Evolutionary conservation across 352 stramenopile genomes (phyloP).

Genomic region (Phytophthora cactorum): DNA sequence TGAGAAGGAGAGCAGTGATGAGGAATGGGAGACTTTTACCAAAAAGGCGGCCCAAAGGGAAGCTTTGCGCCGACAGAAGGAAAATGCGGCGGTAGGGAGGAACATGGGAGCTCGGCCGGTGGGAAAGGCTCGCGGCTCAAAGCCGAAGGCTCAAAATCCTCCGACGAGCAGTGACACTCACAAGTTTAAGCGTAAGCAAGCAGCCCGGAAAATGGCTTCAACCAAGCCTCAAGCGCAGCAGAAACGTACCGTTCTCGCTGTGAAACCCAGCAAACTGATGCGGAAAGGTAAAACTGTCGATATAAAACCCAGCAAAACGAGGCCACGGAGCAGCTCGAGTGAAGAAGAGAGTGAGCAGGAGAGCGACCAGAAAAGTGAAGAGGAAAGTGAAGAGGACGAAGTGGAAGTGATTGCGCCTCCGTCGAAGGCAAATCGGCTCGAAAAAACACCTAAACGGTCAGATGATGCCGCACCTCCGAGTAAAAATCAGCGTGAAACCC

Average conservation of each 20-base stretch:
- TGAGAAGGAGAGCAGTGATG: constrained; percentile 22
- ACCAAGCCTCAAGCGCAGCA: neutral
- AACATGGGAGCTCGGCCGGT: neutral
- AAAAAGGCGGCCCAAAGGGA: constrained; percentile 24
- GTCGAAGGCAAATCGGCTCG: constrained; percentile 2
- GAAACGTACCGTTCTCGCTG: neutral
- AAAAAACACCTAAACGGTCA: constrained; percentile 7
- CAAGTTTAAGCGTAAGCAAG: constrained; percentile 3
- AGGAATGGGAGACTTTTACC: constrained; percentile 25
- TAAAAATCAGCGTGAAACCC: constrained; percentile 7
- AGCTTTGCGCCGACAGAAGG: constrained; percentile 12
- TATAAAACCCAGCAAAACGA: neutral
- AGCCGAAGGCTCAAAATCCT: neutral
- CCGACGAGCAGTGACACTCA: neutral
- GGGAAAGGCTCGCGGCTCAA: neutral
- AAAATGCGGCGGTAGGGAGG: neutral
- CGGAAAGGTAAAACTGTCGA: neutral
- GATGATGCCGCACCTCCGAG: neutral
- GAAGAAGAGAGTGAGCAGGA: constrained; percentile 17
- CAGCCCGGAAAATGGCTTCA: constrained; percentile 16
- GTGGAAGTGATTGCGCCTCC: constrained; percentile 2
- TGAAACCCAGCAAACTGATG: neutral
- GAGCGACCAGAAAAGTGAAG: constrained; percentile 14
- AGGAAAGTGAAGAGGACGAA: constrained; percentile 15
- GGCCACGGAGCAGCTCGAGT: constrained; percentile 23